A percentile compares a stretch with the other conserved stretches of the same genome.
These are phyloP conservation scores for Prunus armeniaca DNA, from an alignment of 306 rosid genomes.

Conservation along the genomic window DNA sequence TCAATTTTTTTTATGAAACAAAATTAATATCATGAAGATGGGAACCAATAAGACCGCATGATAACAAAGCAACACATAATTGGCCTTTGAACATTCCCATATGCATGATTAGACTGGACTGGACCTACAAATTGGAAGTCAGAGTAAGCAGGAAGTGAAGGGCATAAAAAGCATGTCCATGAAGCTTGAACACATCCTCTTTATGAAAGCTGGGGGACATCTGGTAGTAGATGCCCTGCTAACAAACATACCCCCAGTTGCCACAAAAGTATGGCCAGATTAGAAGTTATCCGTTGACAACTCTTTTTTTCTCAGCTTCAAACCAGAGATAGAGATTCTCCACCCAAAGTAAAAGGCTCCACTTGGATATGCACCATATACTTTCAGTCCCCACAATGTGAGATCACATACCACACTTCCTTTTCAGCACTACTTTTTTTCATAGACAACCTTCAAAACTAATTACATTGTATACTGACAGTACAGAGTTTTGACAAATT, in stretches of 20 bases:
- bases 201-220: conserved; percentile 4
- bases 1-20: too few species aligned
- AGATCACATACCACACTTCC: background rate
- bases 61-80: background rate
- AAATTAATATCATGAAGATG: background rate
- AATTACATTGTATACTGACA: background rate
- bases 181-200: conserved; percentile 8
- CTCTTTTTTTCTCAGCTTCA: conserved; percentile 37
- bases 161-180: too few species aligned
- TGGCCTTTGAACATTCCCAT: background rate
- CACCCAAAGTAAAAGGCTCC: conserved; percentile 25
- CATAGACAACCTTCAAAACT: background rate
- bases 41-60: background rate
- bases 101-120: conserved; percentile 1
- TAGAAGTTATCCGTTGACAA: conserved; percentile 18
- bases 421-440: background rate
- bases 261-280: conserved; percentile 30
- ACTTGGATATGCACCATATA: conserved; percentile 10
- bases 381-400: conserved; percentile 22
- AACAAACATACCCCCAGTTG: conserved; percentile 5
- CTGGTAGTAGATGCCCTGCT: background rate
- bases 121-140: conserved; percentile 1
- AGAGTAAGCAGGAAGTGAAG: conserved; percentile 2
- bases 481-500: background rate
- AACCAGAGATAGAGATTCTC: conserved; percentile 34